Base-by-base conservation (phyloP, 2,329 filamentous ascomycete genomes). In the Taxawa tesnikishii region DNA sequence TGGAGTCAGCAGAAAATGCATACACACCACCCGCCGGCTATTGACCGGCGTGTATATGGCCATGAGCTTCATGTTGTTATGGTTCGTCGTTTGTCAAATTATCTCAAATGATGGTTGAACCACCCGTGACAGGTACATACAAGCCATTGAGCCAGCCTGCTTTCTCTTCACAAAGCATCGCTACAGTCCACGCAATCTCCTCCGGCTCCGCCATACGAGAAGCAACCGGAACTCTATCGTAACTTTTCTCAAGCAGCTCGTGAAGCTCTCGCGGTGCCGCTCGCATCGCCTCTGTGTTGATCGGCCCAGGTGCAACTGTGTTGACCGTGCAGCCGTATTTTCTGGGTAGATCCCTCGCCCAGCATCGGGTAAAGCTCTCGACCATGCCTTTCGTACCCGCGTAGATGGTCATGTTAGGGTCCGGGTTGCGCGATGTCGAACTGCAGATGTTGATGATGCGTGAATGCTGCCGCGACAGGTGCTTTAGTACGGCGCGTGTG, bases 121-220 rank as follows among this genome's bases (percentile, higher is more conserved):
- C n/a, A n/a, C n/a, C n/a, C n/a, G n/a, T n/a, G n/a, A n/a, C n/a
- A n/a, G n/a, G n/a, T n/a, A n/a, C n/a, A n/a, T n/a, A n/a, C n/a
- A n/a, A n/a, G 4, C 63, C 65, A 41, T 67, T 67, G 5, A 67
- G 50, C 63, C 63, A 67, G 8, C 58, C 51, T 1, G 61, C 56
- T 26, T 54, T 44, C 27, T 58, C 56, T 40, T 63, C 57, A 29
- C 58, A 62, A 13, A 68, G 35, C 37, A 65, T 60, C 0, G 45
- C 59, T 2, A 67, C 63, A 3, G 56, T 60, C 38, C 46, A 64
- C 0, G 63, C 63, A 36, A 68, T 56, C 42, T 68, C 65, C 16
- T 58, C 54, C 3, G 60, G 52, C 38, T 54, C 50, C 0, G 48
- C 64, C 50, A 68, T 45, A 24, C 64, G 48, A 16, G 49, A 40